Base-by-base conservation (phyloP, 768 basidiomycete species). In the Russula vinacea region DNA sequence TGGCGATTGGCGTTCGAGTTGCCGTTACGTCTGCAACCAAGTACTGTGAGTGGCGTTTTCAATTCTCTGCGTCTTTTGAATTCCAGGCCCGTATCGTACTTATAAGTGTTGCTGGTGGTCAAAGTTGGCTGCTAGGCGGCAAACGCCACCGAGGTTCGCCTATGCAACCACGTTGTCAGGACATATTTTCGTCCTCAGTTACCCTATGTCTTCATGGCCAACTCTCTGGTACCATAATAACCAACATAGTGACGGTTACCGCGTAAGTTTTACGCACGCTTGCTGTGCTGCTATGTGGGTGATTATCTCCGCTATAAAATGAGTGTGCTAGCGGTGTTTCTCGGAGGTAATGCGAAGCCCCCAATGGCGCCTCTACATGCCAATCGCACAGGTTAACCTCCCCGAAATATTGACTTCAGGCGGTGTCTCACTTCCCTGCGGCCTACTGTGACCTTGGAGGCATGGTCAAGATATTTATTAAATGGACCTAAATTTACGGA, bases 291-390 rank as follows among this genome's bases (percentile, higher is more conserved):
- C 35, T 56, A 10, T 22, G 24, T 14, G 26, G 22, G 37, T 22
- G n/a, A 9, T 54, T 40, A 16, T 54, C 54, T 53, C 52, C 52
- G 52, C 33, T 53, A 35, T 53, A 35, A 32, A 52, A 19, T 52
- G 29, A 51, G 8, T 29, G 14, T 3, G 14, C 11, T 8, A 44
- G 32, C 32, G 22, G 11, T 26, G 16, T 9, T 14, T 45, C 44
- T 57, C 5, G 33, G 44, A 45, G 42, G 9, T 32, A 13, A 47
- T 58, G 13, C 44, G 44, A 37, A 35, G 57, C 14, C 42, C 42
- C 32, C 13, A 32, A 35, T 29, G 29, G 29, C 17, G 14, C 2
- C 29, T 3, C 16, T 45, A 9, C 16, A n/a, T 14, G 45, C 33
- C 35, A 1, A 49, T 47, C 14, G 11, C 24, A 29, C 26, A n/a